Evolutionary conservation across 1,284 basidiomycete species (phyloP).

Genomic region (Macrocystidia cucumis): DNA sequence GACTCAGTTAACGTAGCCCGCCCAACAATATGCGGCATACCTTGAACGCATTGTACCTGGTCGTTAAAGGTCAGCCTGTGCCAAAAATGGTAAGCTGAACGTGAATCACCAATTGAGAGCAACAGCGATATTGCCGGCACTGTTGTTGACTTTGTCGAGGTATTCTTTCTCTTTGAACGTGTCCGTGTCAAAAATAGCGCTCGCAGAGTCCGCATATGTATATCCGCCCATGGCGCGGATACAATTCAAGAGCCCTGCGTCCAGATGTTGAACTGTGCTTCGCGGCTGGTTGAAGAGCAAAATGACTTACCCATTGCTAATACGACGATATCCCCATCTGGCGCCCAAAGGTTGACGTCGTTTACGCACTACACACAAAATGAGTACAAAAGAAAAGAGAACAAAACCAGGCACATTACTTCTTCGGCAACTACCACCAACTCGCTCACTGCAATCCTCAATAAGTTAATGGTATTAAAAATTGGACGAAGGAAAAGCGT

Average conservation of each 20-base stretch:
- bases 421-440: conserved; percentile 55
- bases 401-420: conserved; percentile 22
- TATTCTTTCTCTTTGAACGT: conserved; percentile 52
- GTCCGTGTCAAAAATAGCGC: conserved; percentile 52
- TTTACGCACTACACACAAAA: conserved; percentile 33
- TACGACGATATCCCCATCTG: conserved; percentile 43
- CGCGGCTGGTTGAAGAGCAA: neutral
- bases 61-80: conserved; percentile 4
- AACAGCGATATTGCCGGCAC: conserved; percentile 39
- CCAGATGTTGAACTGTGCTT: too few relatives aligned
- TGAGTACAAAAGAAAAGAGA: conserved; percentile 2
- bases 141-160: conserved; percentile 29
- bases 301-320: conserved; percentile 42
- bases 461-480: conserved; percentile 1
- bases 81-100: conserved; percentile 3
- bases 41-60: conserved; percentile 61
- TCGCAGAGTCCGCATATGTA: conserved; percentile 37
- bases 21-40: conserved; percentile 19
- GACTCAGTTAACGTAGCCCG: neutral
- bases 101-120: conserved; percentile 49
- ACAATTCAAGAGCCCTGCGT: conserved; percentile 46
- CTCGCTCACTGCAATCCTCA: conserved; percentile 40
- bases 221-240: conserved; percentile 56
- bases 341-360: conserved; percentile 50
- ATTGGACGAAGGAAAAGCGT: conserved; percentile 16